phyloP scores from a whole-genome alignment of 768 basidiomycete genomes.

The Hericium alpestre region DNA sequence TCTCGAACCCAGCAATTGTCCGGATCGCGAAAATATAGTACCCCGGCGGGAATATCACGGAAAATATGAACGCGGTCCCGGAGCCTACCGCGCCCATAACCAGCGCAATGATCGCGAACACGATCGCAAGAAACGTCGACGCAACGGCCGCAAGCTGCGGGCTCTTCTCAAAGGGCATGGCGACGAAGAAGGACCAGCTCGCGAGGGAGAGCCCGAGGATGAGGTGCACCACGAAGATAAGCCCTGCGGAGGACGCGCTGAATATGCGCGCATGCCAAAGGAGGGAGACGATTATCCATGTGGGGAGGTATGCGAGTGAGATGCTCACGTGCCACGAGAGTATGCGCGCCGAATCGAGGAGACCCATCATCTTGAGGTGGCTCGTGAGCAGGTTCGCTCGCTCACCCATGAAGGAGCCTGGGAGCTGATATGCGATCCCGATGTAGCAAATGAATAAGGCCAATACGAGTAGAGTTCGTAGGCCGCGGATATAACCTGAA shows the following conservation, averaged over 20 bases:
- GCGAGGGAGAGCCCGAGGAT: slow-evolving; percentile 58
- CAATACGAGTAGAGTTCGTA: slow-evolving; percentile 52
- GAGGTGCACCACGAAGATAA: slow-evolving; percentile 56
- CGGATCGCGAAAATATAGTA: slow-evolving; percentile 67
- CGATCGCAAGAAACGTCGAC: slow-evolving; percentile 53
- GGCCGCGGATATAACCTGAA: slow-evolving; percentile 53
- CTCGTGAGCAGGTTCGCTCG: slow-evolving; percentile 52
- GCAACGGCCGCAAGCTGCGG: slow-evolving; percentile 61
- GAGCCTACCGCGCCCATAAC: slow-evolving; percentile 32
- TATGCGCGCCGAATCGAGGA: slow-evolving; percentile 59
- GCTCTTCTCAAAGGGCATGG: slow-evolving; percentile 61
- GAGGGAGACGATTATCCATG: slow-evolving; percentile 59
- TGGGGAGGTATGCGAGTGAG: slow-evolving; percentile 60
- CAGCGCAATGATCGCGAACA: slow-evolving; percentile 58
- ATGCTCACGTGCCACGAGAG: slow-evolving; percentile 61
- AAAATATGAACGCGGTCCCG: slow-evolving; percentile 47
- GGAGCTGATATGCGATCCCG: slow-evolving; percentile 69
- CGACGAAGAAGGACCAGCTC: slow-evolving; percentile 63
- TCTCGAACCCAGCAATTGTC: slow-evolving; percentile 60
- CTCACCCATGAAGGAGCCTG: slow-evolving; percentile 59
- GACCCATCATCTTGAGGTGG: slow-evolving; percentile 75
- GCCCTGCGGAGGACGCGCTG: slow-evolving; percentile 41
- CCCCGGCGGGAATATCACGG: slow-evolving; percentile 63
- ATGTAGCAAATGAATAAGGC: slow-evolving; percentile 63
- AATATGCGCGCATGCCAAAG: slow-evolving; percentile 65